Evolutionary conservation across 768 basidiomycete species (phyloP).

Genomic region (Ramaria rubella): DNA sequence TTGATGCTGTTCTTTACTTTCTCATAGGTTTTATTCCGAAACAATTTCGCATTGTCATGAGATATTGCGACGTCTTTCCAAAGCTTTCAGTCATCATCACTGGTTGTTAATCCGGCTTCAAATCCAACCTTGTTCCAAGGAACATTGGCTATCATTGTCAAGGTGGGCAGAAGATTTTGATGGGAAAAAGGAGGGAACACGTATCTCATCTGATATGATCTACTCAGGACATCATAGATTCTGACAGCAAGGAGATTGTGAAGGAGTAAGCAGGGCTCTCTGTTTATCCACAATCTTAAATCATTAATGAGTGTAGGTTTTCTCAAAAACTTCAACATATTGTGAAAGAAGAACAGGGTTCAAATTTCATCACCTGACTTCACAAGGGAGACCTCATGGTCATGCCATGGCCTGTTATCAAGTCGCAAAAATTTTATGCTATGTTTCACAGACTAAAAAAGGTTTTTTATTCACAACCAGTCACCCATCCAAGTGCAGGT

Average conservation of each 20-base stretch:
- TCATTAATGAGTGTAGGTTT: conserved; percentile 33
- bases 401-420: conserved; percentile 63
- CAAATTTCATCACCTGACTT: conserved; percentile 56
- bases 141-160: conserved; percentile 55
- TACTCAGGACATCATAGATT: conserved; percentile 53
- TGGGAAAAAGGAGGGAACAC: background rate
- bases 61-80: conserved; percentile 57
- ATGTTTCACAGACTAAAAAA: conserved; percentile 44
- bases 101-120: conserved; percentile 48
- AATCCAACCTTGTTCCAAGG: conserved; percentile 57
- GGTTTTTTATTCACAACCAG: conserved; percentile 39
- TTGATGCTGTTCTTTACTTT: no score
- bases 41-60: conserved; percentile 56
- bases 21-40: conserved; percentile 52
- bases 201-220: background rate
- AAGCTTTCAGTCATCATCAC: conserved; percentile 54
- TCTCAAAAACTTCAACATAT: conserved; percentile 52
- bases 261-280: conserved; percentile 38
- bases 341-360: conserved; percentile 53
- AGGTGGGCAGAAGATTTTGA: conserved; percentile 27
- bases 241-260: conserved; percentile 51
- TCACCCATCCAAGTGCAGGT: conserved; percentile 45
- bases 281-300: background rate
- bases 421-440: conserved; percentile 52
- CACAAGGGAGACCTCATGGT: conserved; percentile 51